Conservation (phyloP, 345 rosid species). For the Eucalyptus urophylla region DNA sequence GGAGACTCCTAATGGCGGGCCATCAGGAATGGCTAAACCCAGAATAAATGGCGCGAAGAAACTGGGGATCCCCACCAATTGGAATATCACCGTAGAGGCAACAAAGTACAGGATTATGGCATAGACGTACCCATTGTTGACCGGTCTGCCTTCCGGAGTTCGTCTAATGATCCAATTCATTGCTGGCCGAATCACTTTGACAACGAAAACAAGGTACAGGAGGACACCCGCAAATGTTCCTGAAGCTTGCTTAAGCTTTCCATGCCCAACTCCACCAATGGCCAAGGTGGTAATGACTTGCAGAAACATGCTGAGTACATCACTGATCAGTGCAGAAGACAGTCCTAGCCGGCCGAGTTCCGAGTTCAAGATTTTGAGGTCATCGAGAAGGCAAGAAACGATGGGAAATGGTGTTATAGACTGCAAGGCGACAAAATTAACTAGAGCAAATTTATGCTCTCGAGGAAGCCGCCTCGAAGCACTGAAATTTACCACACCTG, state of each 20-base stretch:
- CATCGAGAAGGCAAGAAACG: background rate
- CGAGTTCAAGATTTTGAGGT: slow-evolving; percentile 5
- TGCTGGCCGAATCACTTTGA: background rate
- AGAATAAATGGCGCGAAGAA: background rate
- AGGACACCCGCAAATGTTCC: background rate
- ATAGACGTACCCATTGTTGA: background rate
- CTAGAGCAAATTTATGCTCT: background rate
- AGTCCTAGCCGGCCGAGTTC: slow-evolving; percentile 12
- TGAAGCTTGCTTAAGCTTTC: background rate
- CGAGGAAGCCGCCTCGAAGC: background rate
- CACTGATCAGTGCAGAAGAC: slow-evolving; percentile 2
- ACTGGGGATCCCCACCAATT: background rate
- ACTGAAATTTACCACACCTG: background rate
- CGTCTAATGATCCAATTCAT: background rate
- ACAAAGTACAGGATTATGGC: background rate
- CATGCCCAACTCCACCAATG: background rate
- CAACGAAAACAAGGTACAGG: background rate
- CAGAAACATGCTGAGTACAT: background rate
- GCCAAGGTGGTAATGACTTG: background rate
- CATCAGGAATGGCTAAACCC: slow-evolving; percentile 8
- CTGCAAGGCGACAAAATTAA: background rate
- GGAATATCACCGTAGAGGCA: background rate
- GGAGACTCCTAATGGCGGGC: slow-evolving; percentile 12
- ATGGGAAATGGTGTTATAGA: background rate
- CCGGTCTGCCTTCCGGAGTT: slow-evolving; percentile 1